phyloP scores from a whole-genome alignment of 345 rosid species.

The Eucalyptus viminalis region DNA sequence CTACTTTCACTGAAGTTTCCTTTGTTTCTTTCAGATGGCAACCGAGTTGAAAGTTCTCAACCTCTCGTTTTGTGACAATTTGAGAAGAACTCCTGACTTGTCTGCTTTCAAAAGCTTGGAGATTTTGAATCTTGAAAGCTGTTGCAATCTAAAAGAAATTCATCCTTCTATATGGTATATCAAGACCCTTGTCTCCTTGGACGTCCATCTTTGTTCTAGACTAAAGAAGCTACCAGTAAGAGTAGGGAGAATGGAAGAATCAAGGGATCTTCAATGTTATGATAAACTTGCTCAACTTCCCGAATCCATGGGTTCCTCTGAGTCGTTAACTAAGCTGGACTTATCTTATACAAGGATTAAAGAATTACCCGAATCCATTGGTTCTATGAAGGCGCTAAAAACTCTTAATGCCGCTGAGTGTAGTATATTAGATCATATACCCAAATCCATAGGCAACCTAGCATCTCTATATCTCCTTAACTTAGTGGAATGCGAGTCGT shows the following conservation, averaged over 20 bases:
- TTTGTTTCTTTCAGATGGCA: background rate
- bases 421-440: background rate
- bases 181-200: background rate
- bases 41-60: background rate
- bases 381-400: background rate
- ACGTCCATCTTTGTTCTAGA: accelerated
- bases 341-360: accelerated
- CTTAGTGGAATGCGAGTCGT: background rate
- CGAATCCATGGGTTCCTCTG: background rate
- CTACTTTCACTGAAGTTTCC: background rate
- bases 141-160: background rate
- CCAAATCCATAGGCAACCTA: background rate
- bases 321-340: background rate
- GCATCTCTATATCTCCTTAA: background rate
- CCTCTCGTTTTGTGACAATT: background rate
- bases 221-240: background rate
- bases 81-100: background rate
- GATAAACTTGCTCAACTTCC: background rate
- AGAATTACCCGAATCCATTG: background rate
- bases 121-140: background rate
- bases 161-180: background rate
- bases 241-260: background rate
- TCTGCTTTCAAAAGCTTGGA: background rate
- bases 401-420: background rate
- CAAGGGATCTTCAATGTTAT: background rate